These are phyloP conservation scores for Schizothecium vesticola DNA, from an alignment of 495 filamentous ascomycete genomes.

Conservation along the genomic window DNA sequence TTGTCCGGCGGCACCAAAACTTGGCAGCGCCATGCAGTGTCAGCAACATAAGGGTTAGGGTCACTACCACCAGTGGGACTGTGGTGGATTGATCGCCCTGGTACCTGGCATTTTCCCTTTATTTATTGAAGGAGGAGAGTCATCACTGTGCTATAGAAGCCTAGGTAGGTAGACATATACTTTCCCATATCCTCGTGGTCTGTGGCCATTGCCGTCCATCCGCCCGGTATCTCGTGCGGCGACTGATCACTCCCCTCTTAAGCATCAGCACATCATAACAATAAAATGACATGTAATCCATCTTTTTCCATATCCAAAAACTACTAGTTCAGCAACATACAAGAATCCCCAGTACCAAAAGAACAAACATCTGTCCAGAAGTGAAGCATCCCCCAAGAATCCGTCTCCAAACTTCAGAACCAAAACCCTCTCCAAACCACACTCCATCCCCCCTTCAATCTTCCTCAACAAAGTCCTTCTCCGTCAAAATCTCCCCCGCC, in stretches of 20 bases:
- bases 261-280: not conserved
- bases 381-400: not conserved
- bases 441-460: not conserved
- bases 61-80: not conserved
- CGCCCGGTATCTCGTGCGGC: not conserved
- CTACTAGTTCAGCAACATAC: not conserved
- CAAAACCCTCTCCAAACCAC: not conserved
- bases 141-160: too few relatives aligned
- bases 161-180: too few relatives aligned
- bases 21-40: not conserved
- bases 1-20: not conserved
- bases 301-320: not conserved
- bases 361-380: not conserved
- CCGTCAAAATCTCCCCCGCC: constrained; percentile 36
- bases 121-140: too few relatives aligned
- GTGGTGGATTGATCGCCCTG: too few relatives aligned
- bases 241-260: not conserved
- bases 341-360: not conserved
- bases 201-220: too few relatives aligned
- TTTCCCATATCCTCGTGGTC: too few relatives aligned
- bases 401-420: not conserved
- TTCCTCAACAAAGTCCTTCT: constrained; percentile 18
- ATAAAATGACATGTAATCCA: not conserved
- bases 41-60: not conserved
- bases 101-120: too few relatives aligned